Conservation (phyloP, 495 filamentous ascomycete genomes). For the Viridothelium virens region DNA sequence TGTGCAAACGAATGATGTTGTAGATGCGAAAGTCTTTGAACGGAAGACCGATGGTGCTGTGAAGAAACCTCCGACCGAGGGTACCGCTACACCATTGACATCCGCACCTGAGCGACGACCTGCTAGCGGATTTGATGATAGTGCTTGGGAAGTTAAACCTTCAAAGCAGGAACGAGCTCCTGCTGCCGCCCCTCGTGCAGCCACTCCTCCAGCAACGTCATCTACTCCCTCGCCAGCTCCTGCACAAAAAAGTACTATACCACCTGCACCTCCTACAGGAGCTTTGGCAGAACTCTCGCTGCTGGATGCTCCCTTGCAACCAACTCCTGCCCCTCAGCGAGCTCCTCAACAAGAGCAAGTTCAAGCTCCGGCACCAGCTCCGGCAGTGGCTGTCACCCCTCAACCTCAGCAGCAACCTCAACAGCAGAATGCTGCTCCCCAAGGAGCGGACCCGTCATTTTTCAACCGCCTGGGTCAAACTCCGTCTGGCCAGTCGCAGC, state of each 20-base stretch:
- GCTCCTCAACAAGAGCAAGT: neutral
- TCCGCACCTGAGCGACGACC: slow-evolving; percentile 38
- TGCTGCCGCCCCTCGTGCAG: slow-evolving; percentile 21
- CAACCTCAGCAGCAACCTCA: slow-evolving; percentile 42
- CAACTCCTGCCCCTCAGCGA: slow-evolving; percentile 41
- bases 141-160: slow-evolving; percentile 97
- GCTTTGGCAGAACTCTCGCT: slow-evolving; percentile 74
- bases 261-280: slow-evolving; percentile 53
- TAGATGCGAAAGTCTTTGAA: slow-evolving; percentile 80
- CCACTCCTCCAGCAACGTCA: slow-evolving; percentile 22
- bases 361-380: slow-evolving; percentile 30
- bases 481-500: slow-evolving; percentile 21
- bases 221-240: slow-evolving; percentile 32
- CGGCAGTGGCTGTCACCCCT: slow-evolving; percentile 35
- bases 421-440: slow-evolving; percentile 44
- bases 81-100: slow-evolving; percentile 43
- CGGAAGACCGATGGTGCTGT: slow-evolving; percentile 48
- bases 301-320: slow-evolving; percentile 66
- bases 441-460: slow-evolving; percentile 38
- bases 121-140: slow-evolving; percentile 74
- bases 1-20: slow-evolving; percentile 72
- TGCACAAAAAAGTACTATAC: slow-evolving; percentile 32
- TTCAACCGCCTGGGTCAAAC: slow-evolving; percentile 45
- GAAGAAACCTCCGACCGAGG: slow-evolving; percentile 37
- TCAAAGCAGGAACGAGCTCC: slow-evolving; percentile 48